Evolutionary conservation across 2,329 filamentous ascomycete species (phyloP), one percentile per base, ranked within the genome.

Genomic region (Trichoderma pleuroti): DNA sequence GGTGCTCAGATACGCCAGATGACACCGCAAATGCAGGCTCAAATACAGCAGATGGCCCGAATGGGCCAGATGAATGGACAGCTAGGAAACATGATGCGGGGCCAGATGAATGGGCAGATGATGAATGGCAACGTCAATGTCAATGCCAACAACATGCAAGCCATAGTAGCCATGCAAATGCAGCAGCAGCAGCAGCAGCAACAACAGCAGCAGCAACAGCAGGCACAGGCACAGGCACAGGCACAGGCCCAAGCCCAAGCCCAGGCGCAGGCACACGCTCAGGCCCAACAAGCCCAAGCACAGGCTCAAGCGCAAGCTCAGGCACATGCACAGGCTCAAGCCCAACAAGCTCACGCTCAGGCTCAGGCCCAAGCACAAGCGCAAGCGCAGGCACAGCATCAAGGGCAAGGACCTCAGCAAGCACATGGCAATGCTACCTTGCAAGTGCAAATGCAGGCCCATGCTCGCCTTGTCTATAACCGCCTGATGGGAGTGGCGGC

Each of bases 221-320:
- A 71, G 11, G 65, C 65, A 18, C 78, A 80, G 14, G 12, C 87
- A 87, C 70, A 71, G 11, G 70, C 70, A 18, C 78, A 80, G 16
- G 68, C 75, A 60, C 88, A 91, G 74, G 88, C 88, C 1, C 91
- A 93, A 75, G 91, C 91, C 14, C 91, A 91, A 77, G 88, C 88
- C 12, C 90, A 88, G 11, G 87, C 86, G 2, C 90, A 92, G 78
- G 72, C 74, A 70, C 81, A 79, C 74, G 80, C 73, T 12, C 78
- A 78, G 34, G 76, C 76, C 16, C 39, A 42, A 8, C 77, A 79
- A 73, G 80, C 76, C 81, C 88, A 94, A 74, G 93, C 93, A 10
- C 89, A 91, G 57, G 78, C 79, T 74, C 87, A 87, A 39, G 91
- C 91, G 12, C 42, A 46, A 46, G 42, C 42, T 9, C 42, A 46